Conservation (phyloP, 495 filamentous ascomycete genomes). For the Hypoxylon perforatum region DNA sequence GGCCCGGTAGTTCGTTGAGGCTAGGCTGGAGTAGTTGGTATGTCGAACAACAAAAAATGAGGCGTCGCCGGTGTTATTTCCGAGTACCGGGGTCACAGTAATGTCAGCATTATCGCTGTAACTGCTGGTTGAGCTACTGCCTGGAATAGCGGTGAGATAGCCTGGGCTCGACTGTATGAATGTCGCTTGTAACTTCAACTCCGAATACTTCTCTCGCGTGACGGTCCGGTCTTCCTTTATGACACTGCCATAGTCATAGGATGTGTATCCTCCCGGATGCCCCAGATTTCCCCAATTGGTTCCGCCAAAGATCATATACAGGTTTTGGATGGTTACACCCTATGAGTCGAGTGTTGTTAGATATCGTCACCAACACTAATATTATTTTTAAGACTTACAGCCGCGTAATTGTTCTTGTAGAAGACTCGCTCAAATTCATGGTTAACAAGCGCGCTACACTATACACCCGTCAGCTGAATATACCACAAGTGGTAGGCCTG, state of each 20-base stretch:
- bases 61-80: constrained; percentile 54
- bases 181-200: constrained; percentile 78
- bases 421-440: constrained; percentile 80
- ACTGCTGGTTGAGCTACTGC: constrained; percentile 44
- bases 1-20: constrained; percentile 69
- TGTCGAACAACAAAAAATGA: constrained; percentile 77
- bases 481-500: not conserved
- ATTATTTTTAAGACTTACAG: constrained; percentile 60
- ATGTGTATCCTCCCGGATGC: constrained; percentile 76
- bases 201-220: constrained; percentile 79
- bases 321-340: constrained; percentile 50
- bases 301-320: constrained; percentile 70
- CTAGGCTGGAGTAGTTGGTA: constrained; percentile 65
- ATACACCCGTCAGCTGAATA: constrained; percentile 8
- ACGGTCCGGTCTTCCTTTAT: constrained; percentile 75
- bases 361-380: not conserved
- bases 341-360: constrained; percentile 24
- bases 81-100: constrained; percentile 68
- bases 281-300: constrained; percentile 90
- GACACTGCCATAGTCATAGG: constrained; percentile 75
- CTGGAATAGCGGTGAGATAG: constrained; percentile 68
- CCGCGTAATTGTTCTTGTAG: constrained; percentile 81
- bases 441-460: constrained; percentile 71
- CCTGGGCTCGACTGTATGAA: constrained; percentile 76
- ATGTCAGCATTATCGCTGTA: constrained; percentile 64